Percentiles rank a stretch among this genome's conserved stretches.
These are phyloP conservation scores for Sanghuangporus baumii DNA, from an alignment of 1,284 basidiomycete species.

Conservation along the genomic window DNA sequence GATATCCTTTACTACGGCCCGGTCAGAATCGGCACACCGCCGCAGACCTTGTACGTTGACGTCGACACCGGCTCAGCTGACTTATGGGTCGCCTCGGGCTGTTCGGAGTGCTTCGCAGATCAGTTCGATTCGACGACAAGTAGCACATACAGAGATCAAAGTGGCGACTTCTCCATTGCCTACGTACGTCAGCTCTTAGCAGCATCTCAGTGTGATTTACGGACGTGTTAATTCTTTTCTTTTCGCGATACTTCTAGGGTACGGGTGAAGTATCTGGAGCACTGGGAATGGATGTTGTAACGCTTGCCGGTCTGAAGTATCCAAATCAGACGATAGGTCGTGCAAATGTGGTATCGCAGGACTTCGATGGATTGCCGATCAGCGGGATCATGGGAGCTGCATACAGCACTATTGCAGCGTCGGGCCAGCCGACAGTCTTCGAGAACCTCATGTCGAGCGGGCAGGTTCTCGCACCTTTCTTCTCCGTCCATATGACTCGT, in stretches of 20 bases:
- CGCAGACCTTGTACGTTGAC: slow-evolving; percentile 41
- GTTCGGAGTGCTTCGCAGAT: slow-evolving; percentile 32
- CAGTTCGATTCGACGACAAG: slow-evolving; percentile 36
- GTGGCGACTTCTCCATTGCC: slow-evolving; percentile 37
- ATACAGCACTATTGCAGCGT: slow-evolving; percentile 47
- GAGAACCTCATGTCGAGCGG: slow-evolving; percentile 49
- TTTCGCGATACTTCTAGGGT: slow-evolving; percentile 31
- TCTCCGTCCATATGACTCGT: slow-evolving; percentile 53
- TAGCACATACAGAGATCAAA: slow-evolving; percentile 33
- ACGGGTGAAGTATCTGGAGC: slow-evolving; percentile 43
- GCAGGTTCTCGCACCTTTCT: slow-evolving; percentile 41
- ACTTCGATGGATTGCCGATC: slow-evolving; percentile 40
- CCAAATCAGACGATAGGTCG: slow-evolving; percentile 45
- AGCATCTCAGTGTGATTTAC: slow-evolving; percentile 13
- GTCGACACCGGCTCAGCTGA: slow-evolving; percentile 60
- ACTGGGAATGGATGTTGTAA: slow-evolving; percentile 42
- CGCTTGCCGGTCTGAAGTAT: slow-evolving; percentile 39
- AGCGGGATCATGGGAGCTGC: slow-evolving; percentile 55
- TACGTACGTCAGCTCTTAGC: slow-evolving; percentile 45
- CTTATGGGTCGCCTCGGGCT: slow-evolving; percentile 45
- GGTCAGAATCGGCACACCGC: slow-evolving; percentile 41
- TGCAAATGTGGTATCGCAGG: slow-evolving; percentile 35
- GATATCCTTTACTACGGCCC: slow-evolving; percentile 51
- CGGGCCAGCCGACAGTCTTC: slow-evolving; percentile 47
- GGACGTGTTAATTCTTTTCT: neutral